A percentile compares a stretch with the other conserved stretches of the same genome.
Conservation (phyloP, 2,329 filamentous ascomycete species). For the Penicillium decumbens region DNA sequence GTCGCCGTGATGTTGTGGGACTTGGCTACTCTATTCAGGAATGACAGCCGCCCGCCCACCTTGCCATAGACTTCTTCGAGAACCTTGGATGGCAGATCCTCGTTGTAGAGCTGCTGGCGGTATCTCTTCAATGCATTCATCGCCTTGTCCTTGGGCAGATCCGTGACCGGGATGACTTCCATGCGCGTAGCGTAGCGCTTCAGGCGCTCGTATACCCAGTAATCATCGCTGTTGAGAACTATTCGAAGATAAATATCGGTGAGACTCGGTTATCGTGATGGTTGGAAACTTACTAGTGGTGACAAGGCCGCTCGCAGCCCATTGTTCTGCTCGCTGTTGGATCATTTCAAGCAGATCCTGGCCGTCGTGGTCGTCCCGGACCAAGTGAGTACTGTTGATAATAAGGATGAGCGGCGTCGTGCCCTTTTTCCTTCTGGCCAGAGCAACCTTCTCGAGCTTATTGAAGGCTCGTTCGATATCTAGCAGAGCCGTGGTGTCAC, state of each 20-base stretch:
- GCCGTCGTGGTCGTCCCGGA: slow-evolving; percentile 89
- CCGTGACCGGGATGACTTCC: slow-evolving; percentile 82
- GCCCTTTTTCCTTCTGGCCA: slow-evolving; percentile 56
- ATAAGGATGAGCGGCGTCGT: slow-evolving; percentile 79
- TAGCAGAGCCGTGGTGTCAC: slow-evolving; percentile 84
- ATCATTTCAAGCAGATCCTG: slow-evolving; percentile 88
- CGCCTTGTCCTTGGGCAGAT: slow-evolving; percentile 74
- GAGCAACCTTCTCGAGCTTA: slow-evolving; percentile 92
- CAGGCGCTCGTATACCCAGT: slow-evolving; percentile 94
- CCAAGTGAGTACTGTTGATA: slow-evolving; percentile 86
- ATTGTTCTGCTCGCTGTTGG: slow-evolving; percentile 92
- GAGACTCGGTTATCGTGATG: background rate
- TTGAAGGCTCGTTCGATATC: slow-evolving; percentile 97
- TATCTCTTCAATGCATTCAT: slow-evolving; percentile 73
- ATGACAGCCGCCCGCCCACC: slow-evolving; percentile 83
- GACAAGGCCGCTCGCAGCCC: slow-evolving; percentile 86
- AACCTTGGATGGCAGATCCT: slow-evolving; percentile 50
- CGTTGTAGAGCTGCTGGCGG: slow-evolving; percentile 69
- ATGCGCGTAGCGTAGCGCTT: slow-evolving; percentile 91
- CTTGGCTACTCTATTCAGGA: slow-evolving; percentile 85
- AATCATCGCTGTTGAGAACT: slow-evolving; percentile 95
- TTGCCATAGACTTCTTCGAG: slow-evolving; percentile 77
- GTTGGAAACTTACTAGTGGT: slow-evolving; percentile 53
- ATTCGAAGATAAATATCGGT: slow-evolving; percentile 30
- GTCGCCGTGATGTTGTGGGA: slow-evolving; percentile 71